A percentile compares a stretch with the other conserved stretches of the same genome.
Evolutionary conservation across 176 grass and related monocot genomes (phyloP).

Genomic region (Urochloa ruziziensis): DNA sequence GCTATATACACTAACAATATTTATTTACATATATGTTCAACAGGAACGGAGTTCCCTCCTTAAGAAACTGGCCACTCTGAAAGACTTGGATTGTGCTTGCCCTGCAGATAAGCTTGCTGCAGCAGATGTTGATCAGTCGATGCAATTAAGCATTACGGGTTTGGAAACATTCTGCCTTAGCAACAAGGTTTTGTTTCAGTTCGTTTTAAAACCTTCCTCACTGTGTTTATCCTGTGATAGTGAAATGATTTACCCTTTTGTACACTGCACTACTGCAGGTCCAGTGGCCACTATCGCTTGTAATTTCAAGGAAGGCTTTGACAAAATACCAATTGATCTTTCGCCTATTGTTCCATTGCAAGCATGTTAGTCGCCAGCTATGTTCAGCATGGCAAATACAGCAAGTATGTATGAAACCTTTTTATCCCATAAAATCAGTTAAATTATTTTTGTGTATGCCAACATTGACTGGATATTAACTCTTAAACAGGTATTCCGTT

Average conservation of each 20-base stretch:
- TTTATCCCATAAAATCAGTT: neutral
- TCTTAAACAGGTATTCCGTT: constrained; percentile 68
- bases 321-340: constrained; percentile 96
- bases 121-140: constrained; percentile 51
- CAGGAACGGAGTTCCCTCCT: constrained; percentile 89
- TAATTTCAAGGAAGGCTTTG: constrained; percentile 95
- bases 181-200: constrained; percentile 70
- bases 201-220: constrained; percentile 3
- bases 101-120: constrained; percentile 47
- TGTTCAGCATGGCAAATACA: constrained; percentile 96
- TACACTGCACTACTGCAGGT: constrained; percentile 73
- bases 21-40: constrained; percentile 31
- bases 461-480: constrained; percentile 29
- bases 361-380: constrained; percentile 87
- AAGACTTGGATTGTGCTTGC: constrained; percentile 70
- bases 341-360: constrained; percentile 95
- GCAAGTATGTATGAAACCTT: constrained; percentile 52
- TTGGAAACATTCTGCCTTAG: constrained; percentile 87
- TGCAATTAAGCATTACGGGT: constrained; percentile 71
- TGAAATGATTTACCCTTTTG: constrained; percentile 1
- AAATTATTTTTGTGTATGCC: constrained; percentile 15
- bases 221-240: constrained; percentile 2
- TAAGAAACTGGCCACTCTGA: constrained; percentile 75
- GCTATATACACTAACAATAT: too few relatives aligned
- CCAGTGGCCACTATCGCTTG: constrained; percentile 94